Evolutionary conservation across 2,329 filamentous ascomycete species (phyloP), one percentile per base, ranked within the genome.

Genomic region (Botrytis galanthina): DNA sequence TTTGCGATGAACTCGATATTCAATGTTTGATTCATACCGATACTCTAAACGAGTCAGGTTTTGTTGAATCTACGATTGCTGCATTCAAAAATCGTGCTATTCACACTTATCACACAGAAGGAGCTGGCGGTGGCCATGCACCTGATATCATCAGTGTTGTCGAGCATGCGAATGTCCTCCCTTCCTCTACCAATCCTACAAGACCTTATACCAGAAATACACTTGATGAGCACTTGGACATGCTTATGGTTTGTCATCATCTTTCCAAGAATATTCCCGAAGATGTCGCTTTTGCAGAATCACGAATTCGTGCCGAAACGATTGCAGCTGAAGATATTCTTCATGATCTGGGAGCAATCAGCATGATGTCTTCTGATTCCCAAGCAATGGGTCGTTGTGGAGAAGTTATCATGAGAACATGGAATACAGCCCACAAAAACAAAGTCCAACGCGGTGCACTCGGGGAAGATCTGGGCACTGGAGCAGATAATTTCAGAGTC

Each of bases 231-330:
- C 95, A 98, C 83, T 88, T 98, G 22, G 95, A 98, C 84, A 98
- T 98, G 95, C 85, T 98, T 64, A 98, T 98, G 95, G 94, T 97
- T 54, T 98, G 95, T 85, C 95, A 98, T 82, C 95, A 98, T 80
- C 86, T 98, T 16, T 94, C 91, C 70, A 93, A 93, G 82, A 91
- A 97, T 83, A 98, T 98, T 74, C 93, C 95, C 73, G 95, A 98
- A 84, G 95, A 98, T 81, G 92, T 98, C 22, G 94, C 95, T 1
- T 98, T 98, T 80, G 95, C 95, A 66, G 95, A 98, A 84, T 94
- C 91, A 51, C 93, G 95, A 57, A 98, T 98, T 83, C 92, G 95
- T 74, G 93, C 94, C 76, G 95, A 98, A 84, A 98, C 95, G 51
- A 98, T 98, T 80, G 95, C 95, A 0, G 95, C 95, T 37, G 95